Evolutionary conservation across 345 rosid species (phyloP), one percentile per base, ranked within the genome.

Genomic region (Corchorus olitorius): DNA sequence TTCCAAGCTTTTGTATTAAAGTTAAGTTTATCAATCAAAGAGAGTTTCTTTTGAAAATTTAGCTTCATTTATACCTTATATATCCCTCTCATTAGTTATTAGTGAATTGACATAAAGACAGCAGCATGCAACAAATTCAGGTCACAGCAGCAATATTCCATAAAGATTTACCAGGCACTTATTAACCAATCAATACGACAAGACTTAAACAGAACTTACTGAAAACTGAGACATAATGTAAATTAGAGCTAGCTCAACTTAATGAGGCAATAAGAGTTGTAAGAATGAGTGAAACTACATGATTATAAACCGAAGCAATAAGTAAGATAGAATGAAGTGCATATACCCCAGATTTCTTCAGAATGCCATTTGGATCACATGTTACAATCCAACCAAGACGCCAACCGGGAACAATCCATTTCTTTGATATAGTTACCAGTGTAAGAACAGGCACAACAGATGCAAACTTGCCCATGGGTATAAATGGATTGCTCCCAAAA

Each of bases 401-500:
- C 97, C 97, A 92, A 49, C 97, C 91, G 22, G 94, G 94, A 81
- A 89, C 90, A 46, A 86, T 53, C 92, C 91, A 91, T 81, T 88
- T 85, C 86, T 92, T 91, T 6, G 93, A 90, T 80, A 92, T 84
- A 39, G 93, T 87, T 0, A 93, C 90, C 11, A 92, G 73, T 0
- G 93, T 87, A 20, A 92, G 6, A 27, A 92, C 81, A 3, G 93
- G 95, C 39, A 63, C 89, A 65, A 84, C 86, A 1, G 91, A 84
- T 54, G 85, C 90, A 56, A 90, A 88, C 45, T 52, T 73, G 54
- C 92, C 92, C 97, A 88, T 89, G 46, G 97, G 93, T 37, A 88
- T 86, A 84, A 83, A 89, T 2, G 87, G 85, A 2, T 55, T 86
- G 65, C 73, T 82, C 63, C 95, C 95, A 75, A 86, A 91, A 14